Evolutionary conservation across 768 basidiomycete species (phyloP).

Genomic region (Phallus indusiatus): DNA sequence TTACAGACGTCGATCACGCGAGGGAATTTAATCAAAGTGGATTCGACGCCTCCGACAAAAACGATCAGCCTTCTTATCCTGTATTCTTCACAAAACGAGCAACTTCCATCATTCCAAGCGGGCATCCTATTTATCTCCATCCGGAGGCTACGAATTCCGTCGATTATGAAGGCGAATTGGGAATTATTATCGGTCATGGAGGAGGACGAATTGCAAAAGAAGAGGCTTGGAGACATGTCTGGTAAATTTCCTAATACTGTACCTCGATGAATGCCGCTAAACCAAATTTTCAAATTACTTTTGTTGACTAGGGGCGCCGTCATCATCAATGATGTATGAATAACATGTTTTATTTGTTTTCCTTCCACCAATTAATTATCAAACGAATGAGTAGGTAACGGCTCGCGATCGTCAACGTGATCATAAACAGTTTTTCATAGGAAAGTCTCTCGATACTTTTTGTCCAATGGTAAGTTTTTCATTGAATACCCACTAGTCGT

Average conservation of each 20-base stretch:
- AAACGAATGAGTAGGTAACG: constrained; percentile 12
- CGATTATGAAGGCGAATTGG: constrained; percentile 24
- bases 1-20: constrained; percentile 1
- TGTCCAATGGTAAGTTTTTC: constrained; percentile 19
- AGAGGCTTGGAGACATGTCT: constrained; percentile 21
- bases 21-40: constrained; percentile 6
- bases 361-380: neutral
- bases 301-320: constrained; percentile 7
- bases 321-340: constrained; percentile 12
- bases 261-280: neutral
- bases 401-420: constrained; percentile 21
- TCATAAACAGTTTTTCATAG: constrained; percentile 23
- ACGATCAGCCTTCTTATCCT: constrained; percentile 14
- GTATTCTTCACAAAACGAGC: constrained; percentile 24
- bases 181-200: constrained; percentile 19
- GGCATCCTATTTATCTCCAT: constrained; percentile 17
- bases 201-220: constrained; percentile 18
- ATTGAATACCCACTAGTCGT: neutral
- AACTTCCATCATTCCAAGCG: constrained; percentile 18
- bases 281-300: neutral
- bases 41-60: constrained; percentile 2
- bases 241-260: constrained; percentile 6
- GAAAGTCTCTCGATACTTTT: constrained; percentile 20
- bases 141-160: constrained; percentile 15
- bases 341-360: neutral